These are phyloP conservation scores for Tulasnella sp. DNA, from an alignment of 768 basidiomycete genomes.

Conservation along the genomic window DNA sequence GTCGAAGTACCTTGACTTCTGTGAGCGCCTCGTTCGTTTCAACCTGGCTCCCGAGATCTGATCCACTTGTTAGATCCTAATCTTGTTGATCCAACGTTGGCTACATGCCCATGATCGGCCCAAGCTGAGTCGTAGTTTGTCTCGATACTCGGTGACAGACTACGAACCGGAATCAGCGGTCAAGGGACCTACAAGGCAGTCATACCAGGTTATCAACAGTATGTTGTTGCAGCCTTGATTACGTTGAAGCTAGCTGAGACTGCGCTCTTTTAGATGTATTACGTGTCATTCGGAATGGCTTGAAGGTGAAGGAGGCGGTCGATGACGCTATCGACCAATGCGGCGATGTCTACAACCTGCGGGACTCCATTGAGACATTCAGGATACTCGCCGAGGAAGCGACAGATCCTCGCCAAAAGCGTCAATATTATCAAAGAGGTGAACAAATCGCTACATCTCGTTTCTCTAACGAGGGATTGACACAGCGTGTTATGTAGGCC, in stretches of 20 bases:
- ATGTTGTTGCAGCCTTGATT: conserved; percentile 26
- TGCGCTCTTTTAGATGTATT: conserved; percentile 50
- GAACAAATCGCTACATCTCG: conserved; percentile 18
- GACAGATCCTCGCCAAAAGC: conserved; percentile 61
- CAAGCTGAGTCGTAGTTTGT: not conserved
- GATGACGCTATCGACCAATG: conserved; percentile 87
- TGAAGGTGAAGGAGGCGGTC: conserved; percentile 74
- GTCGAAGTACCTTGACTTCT: conserved; percentile 85
- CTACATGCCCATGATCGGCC: conserved; percentile 30
- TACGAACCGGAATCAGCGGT: conserved; percentile 4
- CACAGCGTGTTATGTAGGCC: conserved; percentile 37
- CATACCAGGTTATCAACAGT: conserved; percentile 89
- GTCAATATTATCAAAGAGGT: conserved; percentile 65
- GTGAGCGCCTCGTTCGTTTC: conserved; percentile 38
- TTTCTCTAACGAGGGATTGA: not conserved
- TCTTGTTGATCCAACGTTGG: conserved; percentile 82
- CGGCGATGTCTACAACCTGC: conserved; percentile 70
- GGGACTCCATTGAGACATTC: conserved; percentile 81
- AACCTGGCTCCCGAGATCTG: not conserved
- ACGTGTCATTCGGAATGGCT: conserved; percentile 78
- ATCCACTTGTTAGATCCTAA: conserved; percentile 47
- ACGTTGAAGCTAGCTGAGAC: conserved; percentile 2
- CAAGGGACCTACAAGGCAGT: conserved; percentile 38
- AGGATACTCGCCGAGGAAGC: conserved; percentile 71
- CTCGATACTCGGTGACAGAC: not conserved